Evolutionary conservation across 495 filamentous ascomycete genomes (phyloP), one percentile per base, ranked within the genome.

Genomic region (Annulohypoxylon moriforme): DNA sequence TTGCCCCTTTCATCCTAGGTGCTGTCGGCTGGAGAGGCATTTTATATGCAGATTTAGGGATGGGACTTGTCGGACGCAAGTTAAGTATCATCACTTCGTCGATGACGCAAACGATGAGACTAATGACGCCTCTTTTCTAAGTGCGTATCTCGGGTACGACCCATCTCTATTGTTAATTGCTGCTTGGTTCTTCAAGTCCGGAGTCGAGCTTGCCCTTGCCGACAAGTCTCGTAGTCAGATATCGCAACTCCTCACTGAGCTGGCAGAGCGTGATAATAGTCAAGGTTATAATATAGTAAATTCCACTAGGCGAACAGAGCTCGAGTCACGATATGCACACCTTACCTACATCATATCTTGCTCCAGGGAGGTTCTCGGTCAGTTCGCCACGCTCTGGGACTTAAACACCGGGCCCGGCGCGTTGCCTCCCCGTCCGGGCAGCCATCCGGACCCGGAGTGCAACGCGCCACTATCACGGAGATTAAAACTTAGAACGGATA

Each of bases 61-160:
- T 11, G 40, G 13, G 0, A 20, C 4, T 20, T 71, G 60, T 42
- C 14, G 2, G 1, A 13, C 8, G 1, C 24, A 36, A 13, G 25
- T 67, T 0, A 67, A 52, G 59, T 74, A 74, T 22, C 72, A 74
- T 24, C 67, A 71, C 38, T 71, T 71, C 27, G 53, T 68, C 18
- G 57, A 67, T 24, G 52, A 64, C 18, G 31, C 18, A 20, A 24
- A 67, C 0, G 38, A 22, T 3, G 55, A 61, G 11, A 57, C 14
- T 2, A 27, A 38, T 3, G 57, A 71, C 29, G 3, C 63, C 13
- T 52, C 53, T 0, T 71, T 67, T 31, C 25, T 65, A 29, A 2
- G 24, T 25, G 40, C 22, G 16, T 69, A 69, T 14, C 9, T 56
- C 3, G 11, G 5, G 2, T 24, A 25, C 13, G 10, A 60, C 13